Evolutionary conservation across 192 early-diverging fungal species (phyloP).

Genomic region (Allomyces arbusculus): DNA sequence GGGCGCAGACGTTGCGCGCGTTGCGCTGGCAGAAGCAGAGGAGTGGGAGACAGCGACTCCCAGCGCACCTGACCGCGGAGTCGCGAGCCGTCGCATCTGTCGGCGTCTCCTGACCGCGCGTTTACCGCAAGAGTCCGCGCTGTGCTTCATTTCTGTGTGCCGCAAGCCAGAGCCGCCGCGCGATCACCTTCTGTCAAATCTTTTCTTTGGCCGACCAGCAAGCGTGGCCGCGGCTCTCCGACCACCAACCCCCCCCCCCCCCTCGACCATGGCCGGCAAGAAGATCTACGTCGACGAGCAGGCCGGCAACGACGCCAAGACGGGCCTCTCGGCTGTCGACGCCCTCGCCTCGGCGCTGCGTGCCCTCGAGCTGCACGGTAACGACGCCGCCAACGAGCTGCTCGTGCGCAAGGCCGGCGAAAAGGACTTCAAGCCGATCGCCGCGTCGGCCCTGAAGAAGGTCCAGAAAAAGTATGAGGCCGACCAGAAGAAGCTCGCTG

Average conservation of each 20-base stretch:
- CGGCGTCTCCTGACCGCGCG: too few relatives aligned
- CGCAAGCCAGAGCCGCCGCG: too few relatives aligned
- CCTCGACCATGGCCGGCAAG: background rate
- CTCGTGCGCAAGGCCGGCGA: slow-evolving; percentile 46
- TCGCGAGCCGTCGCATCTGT: too few relatives aligned
- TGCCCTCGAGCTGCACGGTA: slow-evolving; percentile 40
- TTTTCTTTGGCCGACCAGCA: too few relatives aligned
- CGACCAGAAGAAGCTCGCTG: slow-evolving; percentile 39
- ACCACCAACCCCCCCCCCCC: background rate
- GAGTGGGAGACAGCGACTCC: too few relatives aligned
- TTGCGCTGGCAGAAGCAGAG: too few relatives aligned
- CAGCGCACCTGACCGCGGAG: too few relatives aligned
- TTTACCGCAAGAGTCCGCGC: too few relatives aligned
- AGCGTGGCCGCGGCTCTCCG: background rate
- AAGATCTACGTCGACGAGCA: slow-evolving; percentile 57
- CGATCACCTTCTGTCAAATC: too few relatives aligned
- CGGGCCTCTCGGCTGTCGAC: slow-evolving; percentile 7
- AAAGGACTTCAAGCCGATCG: slow-evolving; percentile 54
- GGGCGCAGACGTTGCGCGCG: too few relatives aligned
- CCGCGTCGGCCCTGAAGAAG: slow-evolving; percentile 85
- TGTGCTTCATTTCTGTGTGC: too few relatives aligned
- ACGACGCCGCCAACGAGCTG: slow-evolving; percentile 17
- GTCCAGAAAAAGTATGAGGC: slow-evolving; percentile 49
- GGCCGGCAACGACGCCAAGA: slow-evolving; percentile 48
- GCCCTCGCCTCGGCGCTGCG: slow-evolving; percentile 61